Percentiles rank a stretch among this genome's conserved stretches.
Evolutionary conservation across 176 grass and related monocot species (phyloP).

Genomic region (Poa annua): DNA sequence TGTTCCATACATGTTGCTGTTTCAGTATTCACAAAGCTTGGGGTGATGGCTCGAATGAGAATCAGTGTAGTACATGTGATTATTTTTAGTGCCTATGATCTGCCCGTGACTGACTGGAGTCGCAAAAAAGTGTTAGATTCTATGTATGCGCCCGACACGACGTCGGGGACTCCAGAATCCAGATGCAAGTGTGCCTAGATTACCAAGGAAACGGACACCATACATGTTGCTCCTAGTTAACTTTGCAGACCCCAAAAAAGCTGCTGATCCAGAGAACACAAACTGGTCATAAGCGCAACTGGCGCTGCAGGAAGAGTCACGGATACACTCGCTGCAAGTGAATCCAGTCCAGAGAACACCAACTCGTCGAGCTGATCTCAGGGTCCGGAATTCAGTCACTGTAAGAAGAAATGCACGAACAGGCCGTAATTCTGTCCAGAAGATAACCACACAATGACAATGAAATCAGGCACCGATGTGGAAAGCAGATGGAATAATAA

Average conservation of each 20-base stretch:
- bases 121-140: constrained; percentile 3
- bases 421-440: not conserved
- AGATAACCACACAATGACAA: not conserved
- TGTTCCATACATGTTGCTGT: no score
- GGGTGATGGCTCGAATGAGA: not conserved
- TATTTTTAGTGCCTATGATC: not conserved
- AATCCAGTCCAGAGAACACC: not conserved
- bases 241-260: not conserved
- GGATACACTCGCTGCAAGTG: not conserved
- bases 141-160: not conserved
- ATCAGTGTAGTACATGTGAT: not conserved
- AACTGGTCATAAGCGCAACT: not conserved
- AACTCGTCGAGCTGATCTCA: not conserved
- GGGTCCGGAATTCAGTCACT: not conserved
- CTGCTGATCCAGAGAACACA: not conserved
- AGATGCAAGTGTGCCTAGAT: not conserved
- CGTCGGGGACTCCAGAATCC: no score
- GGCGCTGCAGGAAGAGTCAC: not conserved
- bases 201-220: not conserved
- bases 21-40: no score
- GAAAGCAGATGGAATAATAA: constrained; percentile 24
- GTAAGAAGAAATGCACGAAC: not conserved
- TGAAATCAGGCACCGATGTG: constrained; percentile 17
- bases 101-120: not conserved
- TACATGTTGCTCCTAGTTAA: constrained; percentile 25